Evolutionary conservation across 768 basidiomycete genomes (phyloP).

Genomic region (Hortiboletus campestris): DNA sequence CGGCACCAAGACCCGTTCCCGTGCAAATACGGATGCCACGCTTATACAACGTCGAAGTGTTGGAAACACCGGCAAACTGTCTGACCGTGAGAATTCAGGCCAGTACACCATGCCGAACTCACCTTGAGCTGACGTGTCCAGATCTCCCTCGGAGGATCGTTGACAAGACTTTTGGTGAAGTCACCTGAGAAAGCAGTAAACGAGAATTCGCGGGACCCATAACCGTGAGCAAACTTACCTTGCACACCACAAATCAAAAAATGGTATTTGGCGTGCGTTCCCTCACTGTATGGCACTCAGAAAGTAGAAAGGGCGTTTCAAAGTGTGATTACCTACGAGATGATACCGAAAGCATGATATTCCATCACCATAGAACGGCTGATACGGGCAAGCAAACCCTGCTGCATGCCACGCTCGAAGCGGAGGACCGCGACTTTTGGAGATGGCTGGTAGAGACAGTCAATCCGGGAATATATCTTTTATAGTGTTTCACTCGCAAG

Average conservation of each 20-base stretch:
- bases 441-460: conserved; percentile 53
- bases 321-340: conserved; percentile 50
- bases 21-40: conserved; percentile 82
- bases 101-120: neutral
- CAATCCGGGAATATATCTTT: neutral
- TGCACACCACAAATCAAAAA: conserved; percentile 83
- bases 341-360: conserved; percentile 79
- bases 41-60: conserved; percentile 76
- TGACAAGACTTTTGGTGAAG: conserved; percentile 71
- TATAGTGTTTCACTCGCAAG: conserved; percentile 46
- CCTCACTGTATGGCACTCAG: conserved; percentile 48
- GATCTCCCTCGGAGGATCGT: conserved; percentile 62
- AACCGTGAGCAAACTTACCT: conserved; percentile 32
- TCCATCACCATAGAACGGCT: conserved; percentile 74
- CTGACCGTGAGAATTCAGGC: conserved; percentile 2
- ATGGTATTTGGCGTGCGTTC: conserved; percentile 69
- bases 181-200: conserved; percentile 44
- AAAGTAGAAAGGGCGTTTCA: conserved; percentile 1
- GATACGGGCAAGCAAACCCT: conserved; percentile 72
- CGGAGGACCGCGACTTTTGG: conserved; percentile 76
- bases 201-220: neutral
- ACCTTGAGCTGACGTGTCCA: conserved; percentile 85
- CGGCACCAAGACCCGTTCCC: conserved; percentile 78
- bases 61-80: conserved; percentile 76
- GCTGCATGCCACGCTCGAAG: conserved; percentile 82